phyloP scores from a whole-genome alignment of 345 rosid genomes.

The Murraya paniculata region DNA sequence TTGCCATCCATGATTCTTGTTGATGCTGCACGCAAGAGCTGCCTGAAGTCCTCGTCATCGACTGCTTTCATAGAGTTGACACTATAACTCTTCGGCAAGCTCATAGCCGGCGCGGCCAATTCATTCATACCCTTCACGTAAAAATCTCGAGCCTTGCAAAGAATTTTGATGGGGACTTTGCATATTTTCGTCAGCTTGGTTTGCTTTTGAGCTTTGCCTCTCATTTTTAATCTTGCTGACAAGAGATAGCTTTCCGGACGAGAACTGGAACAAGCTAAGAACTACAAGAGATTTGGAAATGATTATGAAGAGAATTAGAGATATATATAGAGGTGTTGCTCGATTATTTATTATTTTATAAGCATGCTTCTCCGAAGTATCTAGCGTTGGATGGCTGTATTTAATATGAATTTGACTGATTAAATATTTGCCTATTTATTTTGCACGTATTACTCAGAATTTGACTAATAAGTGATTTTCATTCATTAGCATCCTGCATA shows the following conservation, averaged over 20 bases:
- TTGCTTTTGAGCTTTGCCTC: conserved; percentile 22
- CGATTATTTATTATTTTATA: neutral
- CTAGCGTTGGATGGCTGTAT: neutral
- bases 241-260: neutral
- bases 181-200: conserved; percentile 26
- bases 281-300: neutral
- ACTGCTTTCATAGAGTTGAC: conserved; percentile 21
- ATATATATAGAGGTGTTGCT: neutral
- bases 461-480: neutral
- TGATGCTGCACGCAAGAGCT: conserved; percentile 14
- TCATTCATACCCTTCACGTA: conserved; percentile 33
- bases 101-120: conserved; percentile 5
- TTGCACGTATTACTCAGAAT: neutral
- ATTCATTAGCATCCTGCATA: neutral
- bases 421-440: neutral
- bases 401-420: neutral
- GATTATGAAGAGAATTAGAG: neutral
- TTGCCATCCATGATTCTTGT: neutral
- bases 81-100: conserved; percentile 32
- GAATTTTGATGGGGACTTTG: conserved; percentile 27
- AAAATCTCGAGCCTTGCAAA: conserved; percentile 34
- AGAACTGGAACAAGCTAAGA: neutral
- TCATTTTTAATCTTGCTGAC: conserved; percentile 1
- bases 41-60: conserved; percentile 20
- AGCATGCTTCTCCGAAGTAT: conserved; percentile 19